Evolutionary conservation across 352 stramenopile genomes (phyloP), one percentile per base, ranked within the genome.

Genomic region (Globisporangium emineosum): DNA sequence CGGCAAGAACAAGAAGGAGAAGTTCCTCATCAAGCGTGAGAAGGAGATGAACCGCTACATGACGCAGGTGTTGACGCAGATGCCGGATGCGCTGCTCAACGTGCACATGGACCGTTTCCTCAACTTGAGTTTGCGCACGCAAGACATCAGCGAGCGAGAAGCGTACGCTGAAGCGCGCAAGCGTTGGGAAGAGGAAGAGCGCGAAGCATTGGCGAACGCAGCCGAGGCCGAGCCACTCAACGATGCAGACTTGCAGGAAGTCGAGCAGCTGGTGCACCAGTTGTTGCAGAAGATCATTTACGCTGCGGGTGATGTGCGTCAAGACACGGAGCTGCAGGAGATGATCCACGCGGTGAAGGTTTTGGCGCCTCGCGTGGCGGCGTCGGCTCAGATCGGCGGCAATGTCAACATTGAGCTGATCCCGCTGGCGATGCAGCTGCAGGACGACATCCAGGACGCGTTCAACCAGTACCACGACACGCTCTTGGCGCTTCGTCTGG

Each of bases 381-480:
- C 86, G 40, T 94, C 88, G 47, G 82, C 86, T 10, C 86, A 96
- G 72, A 96, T 96, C 49, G 88, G 88, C 61, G 84, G 76, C 25
- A 90, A 93, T 47, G 88, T 94, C 50, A 94, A 96, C 73, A 81
- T 96, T 43, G 88, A 96, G 72, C 75, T 96, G 19, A 88, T 96
- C 52, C 88, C 86, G 42, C 70, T 96, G 57, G 88, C 86, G 35
- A 94, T 96, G 88, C 88, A 96, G 71, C 77, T 96, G 56, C 88
- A 96, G 64, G 88, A 96, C 69, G 86, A 96, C 70, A 96, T 96
- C 67, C 83, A 94, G 66, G 86, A 96, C 49, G 88, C 88, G 50
- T 94, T 96, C 73, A 94, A 90, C 75, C 88, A 96, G 83, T 96
- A 96, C 82, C 90, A 94, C 76, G 88, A 96, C 72, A 94, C 88